A percentile compares a stretch with the other conserved stretches of the same genome.
phyloP scores from a whole-genome alignment of 305 asterid genomes.

The Nicotiana rustica region DNA sequence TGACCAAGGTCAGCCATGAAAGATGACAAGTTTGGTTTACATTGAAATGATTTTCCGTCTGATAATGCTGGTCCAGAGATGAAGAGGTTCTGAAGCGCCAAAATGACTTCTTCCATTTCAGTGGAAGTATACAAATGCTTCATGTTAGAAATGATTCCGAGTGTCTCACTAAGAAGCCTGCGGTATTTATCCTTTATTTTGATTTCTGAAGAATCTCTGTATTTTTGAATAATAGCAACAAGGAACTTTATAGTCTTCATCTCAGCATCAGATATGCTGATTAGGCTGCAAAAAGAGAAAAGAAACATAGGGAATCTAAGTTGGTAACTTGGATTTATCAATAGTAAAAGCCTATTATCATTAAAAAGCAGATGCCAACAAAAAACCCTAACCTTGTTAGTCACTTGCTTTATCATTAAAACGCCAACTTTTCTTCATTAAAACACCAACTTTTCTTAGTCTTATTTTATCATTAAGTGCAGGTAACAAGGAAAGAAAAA shows the following conservation, averaged over 20 bases:
- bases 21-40: slow-evolving; percentile 80
- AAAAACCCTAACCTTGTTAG: not conserved
- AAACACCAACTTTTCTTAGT: no score
- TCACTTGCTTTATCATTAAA: slow-evolving; percentile 1
- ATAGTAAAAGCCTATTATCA: not conserved
- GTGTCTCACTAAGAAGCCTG: slow-evolving; percentile 72
- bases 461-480: slow-evolving; percentile 15
- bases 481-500: slow-evolving; percentile 7
- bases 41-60: slow-evolving; percentile 54
- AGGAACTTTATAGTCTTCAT: slow-evolving; percentile 79
- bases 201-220: slow-evolving; percentile 57
- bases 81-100: slow-evolving; percentile 83
- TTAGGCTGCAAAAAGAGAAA: slow-evolving; percentile 60
- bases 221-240: slow-evolving; percentile 61
- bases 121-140: slow-evolving; percentile 70
- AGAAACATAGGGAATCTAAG: slow-evolving; percentile 29
- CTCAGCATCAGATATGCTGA: slow-evolving; percentile 78
- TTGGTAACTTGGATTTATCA: slow-evolving; percentile 4
- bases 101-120: slow-evolving; percentile 77
- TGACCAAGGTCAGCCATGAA: slow-evolving; percentile 92
- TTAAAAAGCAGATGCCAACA: slow-evolving; percentile 17
- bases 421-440: not conserved
- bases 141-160: slow-evolving; percentile 70
- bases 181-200: slow-evolving; percentile 54
- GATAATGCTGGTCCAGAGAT: slow-evolving; percentile 57